Evolutionary conservation across 495 filamentous ascomycete species (phyloP), one percentile per base, ranked within the genome.

Genomic region (Hypoxylon cercidicola): DNA sequence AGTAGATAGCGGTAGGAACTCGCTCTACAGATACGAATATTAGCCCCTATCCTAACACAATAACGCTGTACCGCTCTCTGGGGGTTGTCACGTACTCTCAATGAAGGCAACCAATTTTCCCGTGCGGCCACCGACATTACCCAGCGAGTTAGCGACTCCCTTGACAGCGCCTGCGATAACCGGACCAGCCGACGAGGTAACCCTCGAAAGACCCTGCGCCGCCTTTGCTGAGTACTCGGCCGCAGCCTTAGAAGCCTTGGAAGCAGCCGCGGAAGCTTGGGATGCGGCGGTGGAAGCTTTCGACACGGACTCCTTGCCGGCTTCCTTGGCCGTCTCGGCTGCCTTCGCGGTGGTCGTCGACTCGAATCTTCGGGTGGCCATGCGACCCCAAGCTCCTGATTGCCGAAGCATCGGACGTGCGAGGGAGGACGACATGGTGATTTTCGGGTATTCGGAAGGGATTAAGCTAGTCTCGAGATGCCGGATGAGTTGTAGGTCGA

Each of bases 1-100:
- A 98, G 86, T 97, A 97, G 72, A 96, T 67, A 65, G 90, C 88
- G 41, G 88, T 87, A 62, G 96, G 96, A 67, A 93, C 88, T 79
- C 94, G 82, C 72, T 89, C 95, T 99, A 72, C 18, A 41, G 32
- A 62, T 32, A 20, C 63, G 50, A 60, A 23, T 34, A 57, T 79
- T 41, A 77, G 74, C 54, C 60, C 55, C 68, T 71, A 43, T 50
- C 30, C 15, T 28, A 45, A 50, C 43, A 58, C 49, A 55, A 41
- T 12, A 39, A 44, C 19, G 30, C 39, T 28, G 28, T 37, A 11
- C 49, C 1, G 54, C 51, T 25, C 34, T 3, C 51, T 28, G 47
- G 63, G 51, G 30, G 20, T 16, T 13, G 37, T 18, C 49, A 84
- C 93, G 84, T 85, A 99, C 95, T 87, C 83, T 97, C 90, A 75